Evolutionary conservation across 2,329 filamentous ascomycete genomes (phyloP).

Genomic region (Fusarium pseudocircinatum): DNA sequence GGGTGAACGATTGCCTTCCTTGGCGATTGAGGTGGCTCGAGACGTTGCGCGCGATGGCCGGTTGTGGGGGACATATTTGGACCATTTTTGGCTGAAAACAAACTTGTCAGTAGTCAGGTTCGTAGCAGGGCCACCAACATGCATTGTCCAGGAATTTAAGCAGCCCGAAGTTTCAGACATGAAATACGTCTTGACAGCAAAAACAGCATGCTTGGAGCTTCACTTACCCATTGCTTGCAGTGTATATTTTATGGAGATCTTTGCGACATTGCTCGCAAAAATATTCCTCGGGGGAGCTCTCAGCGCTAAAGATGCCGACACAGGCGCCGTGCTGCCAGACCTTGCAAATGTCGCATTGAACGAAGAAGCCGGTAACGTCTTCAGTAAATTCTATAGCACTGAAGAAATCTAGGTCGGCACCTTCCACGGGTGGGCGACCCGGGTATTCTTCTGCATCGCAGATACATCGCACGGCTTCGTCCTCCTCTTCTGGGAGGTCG

Average conservation of each 20-base stretch:
- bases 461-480: slow-evolving; percentile 94
- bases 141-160: neutral
- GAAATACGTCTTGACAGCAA: neutral
- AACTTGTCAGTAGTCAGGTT: slow-evolving; percentile 48
- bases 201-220: neutral
- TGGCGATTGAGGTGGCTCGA: slow-evolving; percentile 69
- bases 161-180: neutral
- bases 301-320: slow-evolving; percentile 95
- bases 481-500: slow-evolving; percentile 79
- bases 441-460: slow-evolving; percentile 96
- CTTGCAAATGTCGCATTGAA: slow-evolving; percentile 97
- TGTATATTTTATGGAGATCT: slow-evolving; percentile 86
- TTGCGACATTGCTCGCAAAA: slow-evolving; percentile 96
- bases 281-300: slow-evolving; percentile 93
- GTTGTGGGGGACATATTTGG: slow-evolving; percentile 70
- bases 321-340: slow-evolving; percentile 99
- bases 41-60: slow-evolving; percentile 66
- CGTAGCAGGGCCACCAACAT: neutral
- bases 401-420: slow-evolving; percentile 66
- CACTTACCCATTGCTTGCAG: slow-evolving; percentile 85
- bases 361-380: slow-evolving; percentile 93
- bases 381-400: slow-evolving; percentile 74
- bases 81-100: slow-evolving; percentile 68
- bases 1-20: slow-evolving; percentile 62
- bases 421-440: slow-evolving; percentile 75